A percentile compares a stretch with the other conserved stretches of the same genome.
phyloP scores from a whole-genome alignment of 257 asterid species.

The Solanum chiquidenum region DNA sequence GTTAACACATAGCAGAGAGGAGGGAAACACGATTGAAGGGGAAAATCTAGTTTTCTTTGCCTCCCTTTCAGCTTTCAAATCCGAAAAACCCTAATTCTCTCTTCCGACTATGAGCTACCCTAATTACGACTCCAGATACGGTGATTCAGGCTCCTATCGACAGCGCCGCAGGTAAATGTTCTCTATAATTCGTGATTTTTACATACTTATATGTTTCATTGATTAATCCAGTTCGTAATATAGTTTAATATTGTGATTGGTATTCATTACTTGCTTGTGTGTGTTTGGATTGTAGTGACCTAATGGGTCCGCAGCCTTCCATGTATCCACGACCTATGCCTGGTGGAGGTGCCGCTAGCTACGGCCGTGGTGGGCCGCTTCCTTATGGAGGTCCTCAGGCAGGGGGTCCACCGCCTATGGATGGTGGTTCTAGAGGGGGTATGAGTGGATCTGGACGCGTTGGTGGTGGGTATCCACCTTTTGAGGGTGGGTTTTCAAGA shows the following conservation, averaged over 20 bases:
- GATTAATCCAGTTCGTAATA: not conserved
- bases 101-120: slow-evolving; percentile 30
- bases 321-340: slow-evolving; percentile 39
- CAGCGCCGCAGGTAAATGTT: slow-evolving; percentile 65
- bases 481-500: slow-evolving; percentile 35
- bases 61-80: slow-evolving; percentile 5
- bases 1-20: not conserved
- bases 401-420: slow-evolving; percentile 25
- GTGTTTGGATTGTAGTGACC: slow-evolving; percentile 41
- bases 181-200: not conserved
- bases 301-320: slow-evolving; percentile 41
- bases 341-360: slow-evolving; percentile 35
- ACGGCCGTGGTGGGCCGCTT: slow-evolving; percentile 47
- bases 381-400: slow-evolving; percentile 34
- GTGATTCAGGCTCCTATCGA: slow-evolving; percentile 66
- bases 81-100: slow-evolving; percentile 15
- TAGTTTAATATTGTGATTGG: not conserved
- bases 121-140: slow-evolving; percentile 53
- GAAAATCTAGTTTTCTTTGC: not conserved
- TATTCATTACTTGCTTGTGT: not conserved
- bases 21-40: not conserved
- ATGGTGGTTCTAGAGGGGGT: slow-evolving; percentile 19
- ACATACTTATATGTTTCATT: not conserved
- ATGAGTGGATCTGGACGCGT: slow-evolving; percentile 3
- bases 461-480: slow-evolving; percentile 20